Base-by-base conservation (phyloP, 805 yeast species). In the Candida namnaoensis region DNA sequence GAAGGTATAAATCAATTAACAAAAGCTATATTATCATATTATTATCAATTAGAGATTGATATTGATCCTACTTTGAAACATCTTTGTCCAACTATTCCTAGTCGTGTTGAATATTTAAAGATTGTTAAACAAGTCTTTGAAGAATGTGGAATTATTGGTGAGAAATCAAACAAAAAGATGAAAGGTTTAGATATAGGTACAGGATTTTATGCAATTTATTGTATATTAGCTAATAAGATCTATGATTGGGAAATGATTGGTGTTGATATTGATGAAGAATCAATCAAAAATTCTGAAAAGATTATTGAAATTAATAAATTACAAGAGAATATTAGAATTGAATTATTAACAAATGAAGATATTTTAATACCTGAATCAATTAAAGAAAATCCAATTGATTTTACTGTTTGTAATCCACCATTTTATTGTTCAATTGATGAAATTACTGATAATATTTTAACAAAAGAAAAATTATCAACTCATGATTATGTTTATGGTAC, bases 321-420 rank as follows among this genome's bases (percentile, higher is more conserved):
- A 9, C 37, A 41, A 1, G 5, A 42, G 3, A 7, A 36, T 3
- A 33, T 58, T 11, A 7, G n/a, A 12, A 7, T 42, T 3, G 12
- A 42, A 5, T 44, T 52, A 4, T 32, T 43, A 0, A 19, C 45
- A 10, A 43, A 38, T 11, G 54, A 49, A 38, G 54, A 52, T 1
- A 38, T 53, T 14, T 35, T 54, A 14, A 41, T 30, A 12, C 6
- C 8, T 26, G 8, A 6, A 30, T 7, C 32, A 9, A 30, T 9
- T 9, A 41, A 23, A 40, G 33, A 2, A 25, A 35, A 2, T 45
- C 47, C 24, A 44, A 43, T 30, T 9, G 32, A 30, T 30, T 64
- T 72, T 43, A 57, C 65, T 6, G 61, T 75, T 51, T 74, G 80
- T 50, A 74, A 74, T 47, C 80, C 80, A 4, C 80, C 80, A 2